Conservation (phyloP, 768 basidiomycete genomes). For the Tulasnella sp. region DNA sequence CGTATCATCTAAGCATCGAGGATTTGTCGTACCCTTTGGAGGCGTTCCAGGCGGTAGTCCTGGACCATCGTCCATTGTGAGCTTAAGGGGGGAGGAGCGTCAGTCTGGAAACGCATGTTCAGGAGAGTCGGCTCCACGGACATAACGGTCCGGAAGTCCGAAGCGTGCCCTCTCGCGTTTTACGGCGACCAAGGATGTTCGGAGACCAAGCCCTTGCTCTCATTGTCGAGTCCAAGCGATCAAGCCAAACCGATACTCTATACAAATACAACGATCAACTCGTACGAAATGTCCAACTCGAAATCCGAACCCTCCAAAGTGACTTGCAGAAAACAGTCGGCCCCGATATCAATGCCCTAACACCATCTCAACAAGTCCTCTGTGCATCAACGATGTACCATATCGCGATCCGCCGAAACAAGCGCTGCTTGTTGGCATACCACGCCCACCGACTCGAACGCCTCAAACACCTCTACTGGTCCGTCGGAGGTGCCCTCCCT, state of each 20-base stretch:
- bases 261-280: slow-evolving; percentile 89
- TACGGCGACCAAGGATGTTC: slow-evolving; percentile 38
- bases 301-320: slow-evolving; percentile 80
- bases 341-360: slow-evolving; percentile 39
- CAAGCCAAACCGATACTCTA: slow-evolving; percentile 75
- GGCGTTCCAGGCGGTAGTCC: slow-evolving; percentile 29
- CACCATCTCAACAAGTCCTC: slow-evolving; percentile 46
- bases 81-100: not conserved
- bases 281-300: slow-evolving; percentile 80
- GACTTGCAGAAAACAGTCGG: slow-evolving; percentile 42
- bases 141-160: not conserved
- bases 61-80: not conserved
- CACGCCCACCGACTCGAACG: slow-evolving; percentile 81
- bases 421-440: slow-evolving; percentile 93
- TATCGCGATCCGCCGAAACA: slow-evolving; percentile 86
- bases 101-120: slow-evolving; percentile 11
- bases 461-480: slow-evolving; percentile 86
- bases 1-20: not conserved
- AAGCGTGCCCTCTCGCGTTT: not conserved
- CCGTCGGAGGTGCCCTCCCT: slow-evolving; percentile 78
- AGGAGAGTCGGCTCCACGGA: slow-evolving; percentile 2
- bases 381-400: slow-evolving; percentile 76
- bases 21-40: not conserved
- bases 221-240: slow-evolving; percentile 78
- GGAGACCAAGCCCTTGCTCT: slow-evolving; percentile 84